Evolutionary conservation across 441 rosid genomes (phyloP).

Genomic region (Populus hybrid): DNA sequence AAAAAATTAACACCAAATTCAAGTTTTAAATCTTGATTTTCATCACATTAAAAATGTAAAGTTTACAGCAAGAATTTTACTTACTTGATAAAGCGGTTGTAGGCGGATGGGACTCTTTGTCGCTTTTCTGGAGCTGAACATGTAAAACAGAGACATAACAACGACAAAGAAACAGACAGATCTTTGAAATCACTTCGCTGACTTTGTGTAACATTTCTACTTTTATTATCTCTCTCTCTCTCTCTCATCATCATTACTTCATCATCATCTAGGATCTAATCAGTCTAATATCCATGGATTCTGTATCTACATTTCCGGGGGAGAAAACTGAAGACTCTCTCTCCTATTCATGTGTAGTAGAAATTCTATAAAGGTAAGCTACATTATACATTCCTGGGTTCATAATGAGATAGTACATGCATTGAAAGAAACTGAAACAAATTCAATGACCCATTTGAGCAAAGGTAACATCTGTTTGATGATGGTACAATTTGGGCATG

Average conservation of each 20-base stretch:
- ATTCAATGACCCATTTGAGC: conserved; percentile 5
- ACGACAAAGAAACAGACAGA: conserved; percentile 40
- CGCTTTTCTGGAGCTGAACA: conserved; percentile 97
- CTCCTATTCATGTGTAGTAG: neutral
- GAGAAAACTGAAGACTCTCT: conserved; percentile 21
- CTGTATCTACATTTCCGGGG: conserved; percentile 48
- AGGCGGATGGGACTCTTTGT: conserved; percentile 99
- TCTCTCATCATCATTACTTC: conserved; percentile 51
- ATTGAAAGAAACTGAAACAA: neutral
- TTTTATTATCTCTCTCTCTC: conserved; percentile 26
- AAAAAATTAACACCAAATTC: neutral
- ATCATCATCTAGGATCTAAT: conserved; percentile 46
- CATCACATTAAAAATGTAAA: neutral
- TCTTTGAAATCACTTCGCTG: conserved; percentile 42
- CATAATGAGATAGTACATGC: neutral
- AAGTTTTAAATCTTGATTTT: neutral
- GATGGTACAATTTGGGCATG: neutral
- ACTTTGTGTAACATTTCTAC: conserved; percentile 26
- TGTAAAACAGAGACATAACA: conserved; percentile 36
- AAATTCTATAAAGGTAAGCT: neutral
- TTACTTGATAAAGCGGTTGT: conserved; percentile 98
- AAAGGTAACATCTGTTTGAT: neutral
- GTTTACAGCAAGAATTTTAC: conserved; percentile 15
- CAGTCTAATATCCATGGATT: conserved; percentile 25
- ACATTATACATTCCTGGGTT: neutral